Conservation (phyloP, 768 basidiomycete genomes). For the Suillus ampliporus region DNA sequence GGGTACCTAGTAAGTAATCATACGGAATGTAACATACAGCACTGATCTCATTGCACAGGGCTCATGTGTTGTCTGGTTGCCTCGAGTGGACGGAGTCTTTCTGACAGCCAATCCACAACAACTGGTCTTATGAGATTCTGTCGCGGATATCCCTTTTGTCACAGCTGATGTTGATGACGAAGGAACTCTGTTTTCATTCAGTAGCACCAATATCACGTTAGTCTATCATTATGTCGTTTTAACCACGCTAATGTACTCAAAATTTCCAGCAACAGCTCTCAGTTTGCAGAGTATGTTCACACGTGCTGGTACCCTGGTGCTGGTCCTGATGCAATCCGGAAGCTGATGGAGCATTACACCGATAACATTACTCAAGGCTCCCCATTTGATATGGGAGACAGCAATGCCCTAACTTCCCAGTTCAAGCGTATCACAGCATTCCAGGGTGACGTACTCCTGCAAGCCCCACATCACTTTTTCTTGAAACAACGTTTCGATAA, state of each 20-base stretch:
- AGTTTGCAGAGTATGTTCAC: conserved; percentile 22
- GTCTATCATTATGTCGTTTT: neutral
- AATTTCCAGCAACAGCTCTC: conserved; percentile 27
- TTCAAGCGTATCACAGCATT: conserved; percentile 56
- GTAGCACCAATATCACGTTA: conserved; percentile 35
- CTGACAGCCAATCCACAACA: conserved; percentile 50
- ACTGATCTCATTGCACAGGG: conserved; percentile 36
- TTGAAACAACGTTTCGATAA: conserved; percentile 42
- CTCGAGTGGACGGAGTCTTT: conserved; percentile 55
- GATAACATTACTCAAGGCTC: conserved; percentile 49
- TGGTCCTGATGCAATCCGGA: conserved; percentile 26
- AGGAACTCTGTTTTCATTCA: conserved; percentile 49
- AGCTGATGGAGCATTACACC: conserved; percentile 40
- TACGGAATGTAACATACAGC: neutral
- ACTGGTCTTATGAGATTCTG: conserved; percentile 47
- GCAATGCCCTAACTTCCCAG: conserved; percentile 51
- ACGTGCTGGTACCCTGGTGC: conserved; percentile 33
- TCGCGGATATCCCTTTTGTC: conserved; percentile 56
- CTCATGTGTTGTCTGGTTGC: conserved; percentile 52
- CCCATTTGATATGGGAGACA: conserved; percentile 52
- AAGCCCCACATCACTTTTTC: conserved; percentile 54
- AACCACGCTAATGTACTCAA: neutral
- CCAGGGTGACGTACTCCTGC: conserved; percentile 55
- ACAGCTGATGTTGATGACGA: conserved; percentile 65
- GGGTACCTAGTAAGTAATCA: conserved; percentile 42